Evolutionary conservation across 192 early-diverging fungal species (phyloP), one percentile per base, ranked within the genome.

Genomic region (Phycomyces blakesleeanus): DNA sequence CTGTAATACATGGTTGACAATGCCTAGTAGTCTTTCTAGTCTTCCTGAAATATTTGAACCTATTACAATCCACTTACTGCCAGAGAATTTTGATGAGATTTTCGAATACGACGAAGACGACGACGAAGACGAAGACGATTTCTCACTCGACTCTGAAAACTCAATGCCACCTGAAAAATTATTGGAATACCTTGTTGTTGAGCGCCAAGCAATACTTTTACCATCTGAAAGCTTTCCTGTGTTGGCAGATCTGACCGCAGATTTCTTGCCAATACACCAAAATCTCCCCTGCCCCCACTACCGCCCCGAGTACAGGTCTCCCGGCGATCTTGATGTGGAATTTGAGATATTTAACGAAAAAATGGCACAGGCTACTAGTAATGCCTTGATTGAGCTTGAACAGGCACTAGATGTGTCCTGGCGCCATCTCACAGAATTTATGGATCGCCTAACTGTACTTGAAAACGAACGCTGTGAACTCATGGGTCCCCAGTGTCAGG

Each of bases 201-300:
- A 89, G 38, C 85, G 85, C 51, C 76, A 81, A 42, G 74, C 77
- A n/a, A 75, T 88, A 39, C 72, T 81, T 44, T 71, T 91, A 57
- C 79, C 83, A 7, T 82, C 81, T 11, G 72, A 86, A 9, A 69
- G 72, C 38, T 91, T 89, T 50, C 85, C 81, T 44, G 67, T 88
- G 34, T 65, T 91, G 37, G 86, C 85, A 56, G 80, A 86, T 55
- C 78, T 90, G 51, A 89, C 85, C 22, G 80, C 73, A 24, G 85
- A 88, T 59, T 51, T 74, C 4, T 77, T 85, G 47, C 78, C 86
- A 10, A 80, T 85, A n/a, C 89, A 91, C 67, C 81, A 83, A 65
- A 78, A 85, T 57, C 85, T 87, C 20, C 84, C 81, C 21, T 91
- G 89, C 69, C 71, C 85, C 63, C 89, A 91, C 71, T 84, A 77